These are phyloP conservation scores for Sideroxylon spinosum DNA, from an alignment of 179 eudicot species.

Conservation along the genomic window DNA sequence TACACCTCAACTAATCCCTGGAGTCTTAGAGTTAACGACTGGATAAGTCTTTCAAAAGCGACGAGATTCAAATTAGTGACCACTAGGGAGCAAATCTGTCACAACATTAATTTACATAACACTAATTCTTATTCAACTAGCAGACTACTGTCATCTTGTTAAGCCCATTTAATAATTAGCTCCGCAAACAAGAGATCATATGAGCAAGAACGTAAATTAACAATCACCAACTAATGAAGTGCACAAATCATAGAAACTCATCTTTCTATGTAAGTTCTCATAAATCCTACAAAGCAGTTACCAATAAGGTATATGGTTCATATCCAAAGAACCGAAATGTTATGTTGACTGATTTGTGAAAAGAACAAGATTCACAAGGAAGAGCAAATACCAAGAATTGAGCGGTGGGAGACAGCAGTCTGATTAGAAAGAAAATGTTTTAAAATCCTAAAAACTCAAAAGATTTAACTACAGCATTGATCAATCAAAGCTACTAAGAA, in stretches of 20 bases:
- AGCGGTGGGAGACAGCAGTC: background rate
- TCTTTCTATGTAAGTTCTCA: background rate
- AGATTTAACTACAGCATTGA: background rate
- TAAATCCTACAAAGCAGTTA: background rate
- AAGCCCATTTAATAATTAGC: background rate
- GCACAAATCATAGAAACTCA: background rate
- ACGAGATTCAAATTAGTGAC: too few relatives aligned
- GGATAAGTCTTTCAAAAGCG: too few relatives aligned
- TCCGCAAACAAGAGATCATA: background rate
- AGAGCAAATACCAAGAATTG: background rate
- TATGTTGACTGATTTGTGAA: background rate
- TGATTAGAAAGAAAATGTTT: background rate
- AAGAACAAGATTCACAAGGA: background rate
- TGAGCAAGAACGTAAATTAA: background rate
- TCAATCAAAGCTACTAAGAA: background rate
- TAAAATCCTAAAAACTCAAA: background rate
- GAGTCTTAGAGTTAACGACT: too few relatives aligned
- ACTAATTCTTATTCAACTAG: background rate
- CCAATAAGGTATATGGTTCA: background rate
- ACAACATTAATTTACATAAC: background rate
- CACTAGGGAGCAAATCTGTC: background rate
- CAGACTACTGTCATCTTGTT: background rate
- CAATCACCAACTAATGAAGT: background rate
- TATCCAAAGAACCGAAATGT: background rate
- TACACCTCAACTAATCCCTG: too few relatives aligned